phyloP scores from a whole-genome alignment of 371 early-diverging fungal species.

The Mortierella sp. region DNA sequence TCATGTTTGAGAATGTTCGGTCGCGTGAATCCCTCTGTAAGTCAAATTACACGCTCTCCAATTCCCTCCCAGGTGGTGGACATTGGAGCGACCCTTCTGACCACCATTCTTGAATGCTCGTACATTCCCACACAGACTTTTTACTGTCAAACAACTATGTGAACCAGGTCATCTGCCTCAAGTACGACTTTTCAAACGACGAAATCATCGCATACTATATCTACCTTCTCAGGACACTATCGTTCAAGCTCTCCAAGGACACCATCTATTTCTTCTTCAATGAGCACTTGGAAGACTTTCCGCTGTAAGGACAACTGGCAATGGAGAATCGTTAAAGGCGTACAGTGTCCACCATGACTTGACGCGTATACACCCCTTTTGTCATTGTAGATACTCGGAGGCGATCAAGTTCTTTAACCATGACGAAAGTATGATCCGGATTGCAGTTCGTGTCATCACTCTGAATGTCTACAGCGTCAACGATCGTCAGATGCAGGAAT shows the following conservation, averaged over 20 bases:
- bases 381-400: slow-evolving; percentile 55
- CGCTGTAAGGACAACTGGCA: slow-evolving; percentile 56
- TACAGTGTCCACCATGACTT: too few species aligned
- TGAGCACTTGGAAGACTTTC: slow-evolving; percentile 59
- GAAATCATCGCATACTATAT: slow-evolving; percentile 68
- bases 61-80: too few species aligned
- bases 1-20: slow-evolving; percentile 66
- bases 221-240: slow-evolving; percentile 64
- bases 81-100: too few species aligned
- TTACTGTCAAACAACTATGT: slow-evolving; percentile 68
- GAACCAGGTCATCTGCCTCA: slow-evolving; percentile 63
- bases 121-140: slow-evolving; percentile 54
- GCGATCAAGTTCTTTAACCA: slow-evolving; percentile 67
- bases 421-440: slow-evolving; percentile 66
- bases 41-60: slow-evolving; percentile 3
- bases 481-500: slow-evolving; percentile 47
- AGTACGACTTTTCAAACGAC: slow-evolving; percentile 63
- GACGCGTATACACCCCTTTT: too few species aligned
- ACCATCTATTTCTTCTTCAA: slow-evolving; percentile 65
- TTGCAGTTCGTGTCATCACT: slow-evolving; percentile 68
- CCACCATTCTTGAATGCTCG: too few species aligned
- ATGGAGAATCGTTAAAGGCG: too few species aligned
- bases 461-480: slow-evolving; percentile 63
- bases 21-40: slow-evolving; percentile 58
- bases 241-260: slow-evolving; percentile 60